Conservation (phyloP, 352 stramenopile genomes). For the Pythium dissimile region DNA sequence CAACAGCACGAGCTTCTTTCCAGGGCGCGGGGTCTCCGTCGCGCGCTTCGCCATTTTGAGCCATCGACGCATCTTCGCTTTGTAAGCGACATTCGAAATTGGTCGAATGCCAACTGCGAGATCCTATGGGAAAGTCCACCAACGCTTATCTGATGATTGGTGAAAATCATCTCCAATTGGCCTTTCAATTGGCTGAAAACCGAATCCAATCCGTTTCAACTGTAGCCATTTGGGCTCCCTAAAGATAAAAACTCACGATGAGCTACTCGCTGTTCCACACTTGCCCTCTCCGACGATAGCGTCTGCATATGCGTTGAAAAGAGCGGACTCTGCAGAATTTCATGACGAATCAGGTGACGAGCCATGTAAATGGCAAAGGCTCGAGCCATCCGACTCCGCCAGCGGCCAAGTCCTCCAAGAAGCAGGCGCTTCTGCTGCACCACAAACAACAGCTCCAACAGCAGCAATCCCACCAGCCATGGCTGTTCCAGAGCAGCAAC, state of each 20-base stretch:
- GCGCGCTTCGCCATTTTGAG: background rate
- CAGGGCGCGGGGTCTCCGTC: background rate
- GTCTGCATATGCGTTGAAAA: too few species aligned
- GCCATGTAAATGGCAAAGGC: background rate
- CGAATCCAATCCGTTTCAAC: constrained; percentile 8
- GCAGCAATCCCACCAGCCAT: constrained; percentile 42
- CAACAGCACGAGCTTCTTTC: constrained; percentile 15
- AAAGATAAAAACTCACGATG: constrained; percentile 22
- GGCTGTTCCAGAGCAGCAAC: constrained; percentile 69
- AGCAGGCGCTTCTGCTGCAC: constrained; percentile 22
- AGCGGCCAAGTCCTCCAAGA: constrained; percentile 13
- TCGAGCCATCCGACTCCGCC: background rate
- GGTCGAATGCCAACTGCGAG: too few species aligned
- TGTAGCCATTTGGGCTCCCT: constrained; percentile 11
- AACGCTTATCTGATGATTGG: background rate
- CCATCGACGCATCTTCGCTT: background rate
- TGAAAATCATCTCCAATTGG: background rate
- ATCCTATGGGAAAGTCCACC: constrained; percentile 17
- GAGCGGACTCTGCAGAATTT: background rate
- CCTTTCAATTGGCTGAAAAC: constrained; percentile 10
- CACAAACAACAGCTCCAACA: constrained; percentile 21
- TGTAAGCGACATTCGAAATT: constrained; percentile 2
- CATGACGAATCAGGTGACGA: constrained; percentile 20
- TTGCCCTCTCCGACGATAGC: too few species aligned
- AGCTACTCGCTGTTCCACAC: background rate